A percentile compares a stretch with the other conserved stretches of the same genome.
Evolutionary conservation across 345 rosid genomes (phyloP).

Genomic region (Nasturtium officinale): DNA sequence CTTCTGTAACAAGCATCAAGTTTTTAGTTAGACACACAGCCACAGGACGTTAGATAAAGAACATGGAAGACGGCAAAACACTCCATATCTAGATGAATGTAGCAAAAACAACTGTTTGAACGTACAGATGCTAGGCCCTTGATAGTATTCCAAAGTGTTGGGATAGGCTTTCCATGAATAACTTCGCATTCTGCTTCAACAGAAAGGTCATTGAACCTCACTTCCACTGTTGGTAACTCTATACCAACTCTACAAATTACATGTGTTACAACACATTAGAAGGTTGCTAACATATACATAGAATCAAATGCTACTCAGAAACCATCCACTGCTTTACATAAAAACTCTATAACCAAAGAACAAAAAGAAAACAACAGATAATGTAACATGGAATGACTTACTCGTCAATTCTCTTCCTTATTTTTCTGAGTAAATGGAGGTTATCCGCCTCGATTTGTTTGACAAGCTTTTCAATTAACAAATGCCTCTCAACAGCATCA

Average conservation of each 20-base stretch:
- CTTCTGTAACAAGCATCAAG: slow-evolving; percentile 26
- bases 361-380: background rate
- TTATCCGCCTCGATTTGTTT: slow-evolving; percentile 57
- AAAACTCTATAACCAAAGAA: background rate
- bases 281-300: background rate
- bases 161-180: slow-evolving; percentile 51
- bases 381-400: slow-evolving; percentile 23
- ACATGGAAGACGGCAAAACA: background rate
- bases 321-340: background rate
- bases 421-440: slow-evolving; percentile 46
- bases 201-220: slow-evolving; percentile 45
- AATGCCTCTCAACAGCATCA: slow-evolving; percentile 45
- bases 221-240: slow-evolving; percentile 49
- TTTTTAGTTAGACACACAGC: background rate
- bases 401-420: slow-evolving; percentile 57
- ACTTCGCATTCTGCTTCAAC: slow-evolving; percentile 51
- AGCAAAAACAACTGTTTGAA: background rate
- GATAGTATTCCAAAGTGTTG: slow-evolving; percentile 52
- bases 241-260: slow-evolving; percentile 50
- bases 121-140: slow-evolving; percentile 40
- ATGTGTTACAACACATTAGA: background rate
- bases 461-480: slow-evolving; percentile 60
- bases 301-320: background rate
- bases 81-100: background rate
- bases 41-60: background rate